Percentiles rank a stretch among this genome's conserved stretches.
Conservation (phyloP, 2,329 filamentous ascomycete genomes). For the Trichoderma atrobrunneum region DNA sequence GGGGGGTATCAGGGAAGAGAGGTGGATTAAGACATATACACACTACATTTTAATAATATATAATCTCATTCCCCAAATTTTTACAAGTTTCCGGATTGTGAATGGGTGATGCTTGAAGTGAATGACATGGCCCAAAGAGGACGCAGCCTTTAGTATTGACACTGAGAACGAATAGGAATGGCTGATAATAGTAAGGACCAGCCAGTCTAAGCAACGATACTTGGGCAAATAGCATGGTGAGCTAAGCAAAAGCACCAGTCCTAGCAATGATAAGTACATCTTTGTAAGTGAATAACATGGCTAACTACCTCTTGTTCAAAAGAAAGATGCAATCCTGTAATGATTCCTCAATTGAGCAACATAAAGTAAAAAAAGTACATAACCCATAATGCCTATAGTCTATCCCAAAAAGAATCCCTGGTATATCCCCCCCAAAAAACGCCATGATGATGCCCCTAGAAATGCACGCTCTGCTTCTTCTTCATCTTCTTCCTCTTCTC, state of each 20-base stretch:
- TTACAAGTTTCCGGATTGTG: neutral
- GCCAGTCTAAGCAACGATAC: too few relatives aligned
- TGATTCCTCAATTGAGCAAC: neutral
- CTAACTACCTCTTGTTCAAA: too few relatives aligned
- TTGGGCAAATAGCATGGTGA: neutral
- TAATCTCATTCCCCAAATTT: neutral
- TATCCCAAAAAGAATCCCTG: neutral
- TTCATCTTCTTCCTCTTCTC: conserved; percentile 42
- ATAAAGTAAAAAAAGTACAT: neutral
- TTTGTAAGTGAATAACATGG: too few relatives aligned
- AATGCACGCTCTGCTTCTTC: conserved; percentile 50
- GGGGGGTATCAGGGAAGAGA: neutral
- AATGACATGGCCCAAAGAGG: neutral
- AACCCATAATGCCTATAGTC: neutral
- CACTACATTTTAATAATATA: conserved; percentile 1
- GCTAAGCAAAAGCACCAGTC: too few relatives aligned
- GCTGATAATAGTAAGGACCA: too few relatives aligned
- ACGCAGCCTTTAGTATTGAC: neutral
- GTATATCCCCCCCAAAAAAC: neutral
- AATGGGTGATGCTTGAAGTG: neutral
- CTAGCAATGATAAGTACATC: too few relatives aligned
- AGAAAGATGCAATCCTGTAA: neutral
- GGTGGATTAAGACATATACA: neutral
- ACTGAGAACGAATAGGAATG: too few relatives aligned
- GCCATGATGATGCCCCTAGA: conserved; percentile 28